A percentile compares a stretch with the other conserved stretches of the same genome.
phyloP scores from a whole-genome alignment of 1,284 basidiomycete genomes.

The Fomitopsis betulina region DNA sequence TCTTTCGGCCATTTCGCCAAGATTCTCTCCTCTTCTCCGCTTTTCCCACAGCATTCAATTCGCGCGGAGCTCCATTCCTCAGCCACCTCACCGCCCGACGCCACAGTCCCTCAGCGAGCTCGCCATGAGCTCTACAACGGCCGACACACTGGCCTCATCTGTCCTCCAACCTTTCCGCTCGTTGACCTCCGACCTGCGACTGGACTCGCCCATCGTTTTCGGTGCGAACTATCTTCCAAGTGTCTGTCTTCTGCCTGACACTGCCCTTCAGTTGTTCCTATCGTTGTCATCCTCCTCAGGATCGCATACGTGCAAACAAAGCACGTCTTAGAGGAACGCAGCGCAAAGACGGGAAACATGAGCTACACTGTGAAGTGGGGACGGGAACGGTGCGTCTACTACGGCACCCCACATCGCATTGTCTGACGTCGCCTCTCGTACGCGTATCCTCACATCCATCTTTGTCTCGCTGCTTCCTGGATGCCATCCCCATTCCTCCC shows the following conservation, averaged over 20 bases:
- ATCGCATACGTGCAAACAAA: slow-evolving; percentile 25
- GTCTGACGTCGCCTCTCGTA: slow-evolving; percentile 8
- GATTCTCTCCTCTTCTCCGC: neutral
- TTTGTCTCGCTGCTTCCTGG: slow-evolving; percentile 4
- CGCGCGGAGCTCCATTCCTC: neutral
- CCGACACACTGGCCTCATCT: neutral
- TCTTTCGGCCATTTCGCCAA: neutral
- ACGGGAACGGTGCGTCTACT: slow-evolving; percentile 40
- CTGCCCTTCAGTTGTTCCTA: slow-evolving; percentile 19
- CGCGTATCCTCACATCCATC: slow-evolving; percentile 4
- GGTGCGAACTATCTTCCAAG: slow-evolving; percentile 12
- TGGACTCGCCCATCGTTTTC: slow-evolving; percentile 23
- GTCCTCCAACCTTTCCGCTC: neutral
- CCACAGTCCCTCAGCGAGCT: neutral
- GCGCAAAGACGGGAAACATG: slow-evolving; percentile 28
- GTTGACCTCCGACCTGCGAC: slow-evolving; percentile 15
- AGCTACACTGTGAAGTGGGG: slow-evolving; percentile 62
- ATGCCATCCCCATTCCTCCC: slow-evolving; percentile 1
- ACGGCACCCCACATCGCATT: slow-evolving; percentile 10
- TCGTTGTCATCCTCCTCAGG: slow-evolving; percentile 30
- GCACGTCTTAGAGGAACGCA: slow-evolving; percentile 19
- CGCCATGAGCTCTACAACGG: neutral
- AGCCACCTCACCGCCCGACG: neutral
- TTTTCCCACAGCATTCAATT: neutral
- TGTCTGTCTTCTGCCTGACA: slow-evolving; percentile 6